These are phyloP conservation scores for Adansonia grandidieri DNA, from an alignment of 441 rosid genomes.

Conservation along the genomic window DNA sequence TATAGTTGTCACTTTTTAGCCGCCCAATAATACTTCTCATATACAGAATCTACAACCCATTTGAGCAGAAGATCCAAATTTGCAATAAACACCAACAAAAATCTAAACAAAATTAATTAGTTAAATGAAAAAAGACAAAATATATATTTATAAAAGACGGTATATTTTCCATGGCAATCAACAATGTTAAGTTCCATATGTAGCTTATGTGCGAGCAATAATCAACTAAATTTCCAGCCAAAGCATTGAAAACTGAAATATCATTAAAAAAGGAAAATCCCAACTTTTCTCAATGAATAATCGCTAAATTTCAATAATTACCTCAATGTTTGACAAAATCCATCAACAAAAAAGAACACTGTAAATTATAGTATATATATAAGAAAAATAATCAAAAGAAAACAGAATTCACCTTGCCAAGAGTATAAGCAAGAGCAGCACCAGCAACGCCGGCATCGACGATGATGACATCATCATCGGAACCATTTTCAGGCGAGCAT, in stretches of 20 bases:
- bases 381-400: background rate
- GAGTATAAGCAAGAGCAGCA: no score
- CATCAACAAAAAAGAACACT: no score
- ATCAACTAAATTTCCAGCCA: background rate
- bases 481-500: slow-evolving; percentile 27
- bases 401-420: background rate
- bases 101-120: background rate
- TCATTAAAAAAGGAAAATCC: background rate
- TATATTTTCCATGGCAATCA: background rate
- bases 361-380: no score
- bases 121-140: background rate
- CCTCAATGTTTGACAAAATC: no score
- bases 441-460: slow-evolving; percentile 23
- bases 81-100: background rate
- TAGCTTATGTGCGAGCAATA: background rate
- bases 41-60: no score
- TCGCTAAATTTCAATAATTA: no score
- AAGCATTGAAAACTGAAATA: background rate
- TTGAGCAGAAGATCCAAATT: background rate
- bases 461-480: slow-evolving; percentile 54
- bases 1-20: no score
- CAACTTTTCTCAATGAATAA: no score
- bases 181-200: background rate
- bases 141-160: background rate
- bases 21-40: no score